Evolutionary conservation across 345 rosid species (phyloP).

Genomic region (Triadica sebifera): DNA sequence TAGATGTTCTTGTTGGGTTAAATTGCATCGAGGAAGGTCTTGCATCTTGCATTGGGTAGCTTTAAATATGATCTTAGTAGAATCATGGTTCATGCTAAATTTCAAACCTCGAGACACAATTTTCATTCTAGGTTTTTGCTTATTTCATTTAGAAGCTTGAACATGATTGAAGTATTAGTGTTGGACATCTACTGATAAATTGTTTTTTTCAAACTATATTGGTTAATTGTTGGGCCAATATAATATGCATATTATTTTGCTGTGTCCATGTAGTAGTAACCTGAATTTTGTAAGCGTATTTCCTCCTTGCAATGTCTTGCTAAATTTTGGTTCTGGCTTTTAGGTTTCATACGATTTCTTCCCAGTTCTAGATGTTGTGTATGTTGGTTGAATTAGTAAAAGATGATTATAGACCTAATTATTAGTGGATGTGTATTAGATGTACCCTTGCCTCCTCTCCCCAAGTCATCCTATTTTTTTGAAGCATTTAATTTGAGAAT

Average conservation of each 20-base stretch:
- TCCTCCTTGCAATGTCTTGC: background rate
- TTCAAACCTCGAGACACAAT: background rate
- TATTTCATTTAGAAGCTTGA: too few relatives aligned
- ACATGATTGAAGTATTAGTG: too few relatives aligned
- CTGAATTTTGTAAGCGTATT: too few relatives aligned
- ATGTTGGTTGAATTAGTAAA: background rate
- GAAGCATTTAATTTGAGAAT: background rate
- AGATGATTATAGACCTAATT: background rate
- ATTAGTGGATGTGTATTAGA: background rate
- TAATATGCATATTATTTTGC: too few relatives aligned
- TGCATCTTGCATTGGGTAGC: background rate
- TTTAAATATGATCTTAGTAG: too few relatives aligned
- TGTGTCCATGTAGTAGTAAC: too few relatives aligned
- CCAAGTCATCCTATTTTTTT: background rate
- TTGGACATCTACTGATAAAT: too few relatives aligned
- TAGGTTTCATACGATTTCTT: background rate
- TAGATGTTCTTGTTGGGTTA: background rate
- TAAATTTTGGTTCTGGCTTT: background rate
- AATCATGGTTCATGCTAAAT: background rate
- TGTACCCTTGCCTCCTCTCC: background rate
- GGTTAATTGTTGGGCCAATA: too few relatives aligned
- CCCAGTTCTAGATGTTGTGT: too few relatives aligned
- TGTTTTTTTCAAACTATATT: too few relatives aligned
- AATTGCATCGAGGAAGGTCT: background rate
- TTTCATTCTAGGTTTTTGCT: too few relatives aligned